A percentile compares a stretch with the other conserved stretches of the same genome.
phyloP scores from a whole-genome alignment of 805 yeast species.

The Candida gorgasii region DNA sequence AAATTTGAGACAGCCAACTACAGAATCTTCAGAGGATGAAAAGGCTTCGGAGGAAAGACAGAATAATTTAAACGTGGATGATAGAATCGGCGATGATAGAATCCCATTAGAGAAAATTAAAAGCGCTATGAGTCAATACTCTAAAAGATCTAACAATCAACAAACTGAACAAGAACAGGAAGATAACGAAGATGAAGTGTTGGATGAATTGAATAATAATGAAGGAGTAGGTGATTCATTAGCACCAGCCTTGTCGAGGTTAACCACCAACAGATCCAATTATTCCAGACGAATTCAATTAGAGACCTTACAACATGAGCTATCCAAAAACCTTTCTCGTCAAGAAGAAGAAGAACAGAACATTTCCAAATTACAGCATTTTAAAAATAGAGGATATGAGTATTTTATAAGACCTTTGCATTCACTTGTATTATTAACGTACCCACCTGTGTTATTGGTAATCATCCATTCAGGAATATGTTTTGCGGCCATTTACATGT shows the following conservation, averaged over 20 bases:
- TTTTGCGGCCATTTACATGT: constrained; percentile 68
- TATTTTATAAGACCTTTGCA: constrained; percentile 60
- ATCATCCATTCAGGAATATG: constrained; percentile 68
- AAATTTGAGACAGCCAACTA: constrained; percentile 4
- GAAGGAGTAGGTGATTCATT: constrained; percentile 39
- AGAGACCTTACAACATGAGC: constrained; percentile 20
- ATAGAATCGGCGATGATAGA: background rate
- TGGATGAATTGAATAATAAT: constrained; percentile 14
- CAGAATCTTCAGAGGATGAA: constrained; percentile 8
- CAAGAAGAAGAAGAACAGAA: background rate
- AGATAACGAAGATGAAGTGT: constrained; percentile 13
- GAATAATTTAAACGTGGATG: background rate
- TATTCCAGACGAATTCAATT: constrained; percentile 30
- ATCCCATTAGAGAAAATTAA: constrained; percentile 1
- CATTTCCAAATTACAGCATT: constrained; percentile 10
- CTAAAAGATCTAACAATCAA: constrained; percentile 2
- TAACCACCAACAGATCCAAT: constrained; percentile 32
- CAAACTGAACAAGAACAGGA: constrained; percentile 6
- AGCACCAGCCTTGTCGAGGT: constrained; percentile 40
- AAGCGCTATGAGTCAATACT: constrained; percentile 6
- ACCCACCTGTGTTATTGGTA: constrained; percentile 75
- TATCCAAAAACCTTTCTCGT: constrained; percentile 6
- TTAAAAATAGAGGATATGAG: constrained; percentile 33
- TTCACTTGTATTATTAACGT: constrained; percentile 57
- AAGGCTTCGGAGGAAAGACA: background rate